Conservation (phyloP, 2,329 filamentous ascomycete genomes). For the Periconia macrospinosa region DNA sequence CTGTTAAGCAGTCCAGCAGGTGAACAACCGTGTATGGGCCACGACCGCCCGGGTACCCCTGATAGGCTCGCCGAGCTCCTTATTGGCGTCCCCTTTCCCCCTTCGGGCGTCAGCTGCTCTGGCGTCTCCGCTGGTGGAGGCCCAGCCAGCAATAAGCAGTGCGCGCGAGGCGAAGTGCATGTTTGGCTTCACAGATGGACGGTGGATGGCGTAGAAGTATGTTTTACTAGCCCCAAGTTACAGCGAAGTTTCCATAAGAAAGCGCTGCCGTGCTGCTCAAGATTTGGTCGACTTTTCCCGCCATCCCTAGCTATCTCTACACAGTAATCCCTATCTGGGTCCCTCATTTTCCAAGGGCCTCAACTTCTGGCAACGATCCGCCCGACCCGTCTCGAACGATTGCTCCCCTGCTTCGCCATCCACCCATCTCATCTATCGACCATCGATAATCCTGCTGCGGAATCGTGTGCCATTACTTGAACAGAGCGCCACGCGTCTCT, state of each 20-base stretch:
- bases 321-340: too few species aligned
- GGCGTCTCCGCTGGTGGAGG: background rate
- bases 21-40: too few species aligned
- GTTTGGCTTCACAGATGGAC: conserved; percentile 3
- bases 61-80: background rate
- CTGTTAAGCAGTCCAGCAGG: background rate
- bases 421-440: conserved; percentile 13
- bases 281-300: background rate
- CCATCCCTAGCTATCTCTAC: too few species aligned
- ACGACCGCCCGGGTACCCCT: background rate
- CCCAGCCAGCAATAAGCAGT: background rate
- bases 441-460: conserved; percentile 17
- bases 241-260: conserved; percentile 4
- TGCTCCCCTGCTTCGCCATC: conserved; percentile 1
- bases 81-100: too few species aligned
- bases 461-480: conserved; percentile 15
- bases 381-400: conserved; percentile 22
- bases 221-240: too few species aligned
- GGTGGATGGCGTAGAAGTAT: too few species aligned
- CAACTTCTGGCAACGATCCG: conserved; percentile 7
- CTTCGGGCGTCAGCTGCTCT: background rate
- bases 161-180: conserved; percentile 16
- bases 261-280: background rate
- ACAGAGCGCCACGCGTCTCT: conserved; percentile 23
- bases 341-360: background rate